A percentile compares a stretch with the other conserved stretches of the same genome.
phyloP scores from a whole-genome alignment of 441 rosid species.

The Gossypium schwendimanii region DNA sequence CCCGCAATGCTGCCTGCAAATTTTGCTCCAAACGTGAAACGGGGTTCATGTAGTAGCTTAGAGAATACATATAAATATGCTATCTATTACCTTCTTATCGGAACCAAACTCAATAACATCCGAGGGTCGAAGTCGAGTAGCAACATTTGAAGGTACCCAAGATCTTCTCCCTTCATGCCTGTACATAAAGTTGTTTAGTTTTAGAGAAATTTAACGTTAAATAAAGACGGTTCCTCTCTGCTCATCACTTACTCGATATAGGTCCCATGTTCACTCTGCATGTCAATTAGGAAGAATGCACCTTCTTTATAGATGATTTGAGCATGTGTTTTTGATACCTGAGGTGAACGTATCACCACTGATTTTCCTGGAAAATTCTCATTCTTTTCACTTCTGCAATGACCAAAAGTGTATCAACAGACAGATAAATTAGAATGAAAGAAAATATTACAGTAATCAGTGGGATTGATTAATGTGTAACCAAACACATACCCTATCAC shows the following conservation, averaged over 20 bases:
- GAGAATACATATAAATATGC: not conserved
- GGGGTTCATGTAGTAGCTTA: not conserved
- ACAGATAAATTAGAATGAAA: not conserved
- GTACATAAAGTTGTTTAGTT: slow-evolving; percentile 16
- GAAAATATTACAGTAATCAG: not conserved
- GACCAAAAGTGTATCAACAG: slow-evolving; percentile 2
- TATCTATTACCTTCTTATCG: slow-evolving; percentile 47
- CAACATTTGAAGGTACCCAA: slow-evolving; percentile 47
- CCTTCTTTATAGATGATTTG: slow-evolving; percentile 67
- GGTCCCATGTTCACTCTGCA: slow-evolving; percentile 69
- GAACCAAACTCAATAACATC: slow-evolving; percentile 64
- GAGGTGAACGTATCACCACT: slow-evolving; percentile 47
- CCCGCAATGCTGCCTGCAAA: slow-evolving; percentile 59
- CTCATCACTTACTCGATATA: slow-evolving; percentile 55
- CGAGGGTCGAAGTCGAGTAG: slow-evolving; percentile 52
- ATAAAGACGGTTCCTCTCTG: not conserved
- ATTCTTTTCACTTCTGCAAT: slow-evolving; percentile 51
- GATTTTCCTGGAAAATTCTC: slow-evolving; percentile 46
- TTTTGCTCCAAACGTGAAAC: not conserved
- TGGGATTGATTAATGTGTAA: not conserved
- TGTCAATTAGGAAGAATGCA: slow-evolving; percentile 60
- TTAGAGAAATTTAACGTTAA: not conserved
- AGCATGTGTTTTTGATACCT: slow-evolving; percentile 77
- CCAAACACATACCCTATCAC: slow-evolving; percentile 52
- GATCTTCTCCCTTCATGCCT: slow-evolving; percentile 56